A percentile compares a stretch with the other conserved stretches of the same genome.
phyloP scores from a whole-genome alignment of 495 filamentous ascomycete species.

The Penicillium argentinense region DNA sequence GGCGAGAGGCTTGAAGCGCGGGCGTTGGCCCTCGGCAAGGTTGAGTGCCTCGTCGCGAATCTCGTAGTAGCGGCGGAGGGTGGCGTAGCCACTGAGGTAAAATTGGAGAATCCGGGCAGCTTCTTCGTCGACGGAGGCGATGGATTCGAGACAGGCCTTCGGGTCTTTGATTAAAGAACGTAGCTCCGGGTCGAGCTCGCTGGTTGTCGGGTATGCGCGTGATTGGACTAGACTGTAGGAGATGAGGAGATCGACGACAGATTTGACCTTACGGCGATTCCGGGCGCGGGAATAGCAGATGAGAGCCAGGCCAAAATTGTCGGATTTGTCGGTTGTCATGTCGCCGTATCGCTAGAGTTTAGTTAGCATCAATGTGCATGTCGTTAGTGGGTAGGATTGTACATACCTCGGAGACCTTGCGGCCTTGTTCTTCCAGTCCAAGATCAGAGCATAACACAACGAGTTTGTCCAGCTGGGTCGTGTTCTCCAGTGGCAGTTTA shows the following conservation, averaged over 20 bases:
- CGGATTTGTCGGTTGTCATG: constrained; percentile 58
- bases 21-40: constrained; percentile 38
- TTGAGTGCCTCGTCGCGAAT: constrained; percentile 66
- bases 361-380: constrained; percentile 2
- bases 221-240: constrained; percentile 84
- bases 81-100: constrained; percentile 88
- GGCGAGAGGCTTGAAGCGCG: constrained; percentile 45
- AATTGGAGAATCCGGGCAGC: constrained; percentile 77
- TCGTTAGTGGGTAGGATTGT: neutral
- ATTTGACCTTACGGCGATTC: constrained; percentile 68
- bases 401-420: constrained; percentile 73
- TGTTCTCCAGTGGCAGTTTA: constrained; percentile 61
- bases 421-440: constrained; percentile 68
- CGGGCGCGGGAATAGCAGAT: constrained; percentile 85
- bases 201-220: constrained; percentile 65
- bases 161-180: constrained; percentile 63
- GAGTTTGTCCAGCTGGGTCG: constrained; percentile 69
- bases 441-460: constrained; percentile 68
- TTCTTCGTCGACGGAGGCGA: constrained; percentile 67
- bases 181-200: constrained; percentile 68
- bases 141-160: constrained; percentile 60
- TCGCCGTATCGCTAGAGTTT: constrained; percentile 71
- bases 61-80: constrained; percentile 82
- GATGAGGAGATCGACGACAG: constrained; percentile 81
- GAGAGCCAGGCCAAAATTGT: constrained; percentile 77